A percentile compares a stretch with the other conserved stretches of the same genome.
These are phyloP conservation scores for Taphrina pruni DNA, from an alignment of 1,139 yeast species.

Conservation along the genomic window DNA sequence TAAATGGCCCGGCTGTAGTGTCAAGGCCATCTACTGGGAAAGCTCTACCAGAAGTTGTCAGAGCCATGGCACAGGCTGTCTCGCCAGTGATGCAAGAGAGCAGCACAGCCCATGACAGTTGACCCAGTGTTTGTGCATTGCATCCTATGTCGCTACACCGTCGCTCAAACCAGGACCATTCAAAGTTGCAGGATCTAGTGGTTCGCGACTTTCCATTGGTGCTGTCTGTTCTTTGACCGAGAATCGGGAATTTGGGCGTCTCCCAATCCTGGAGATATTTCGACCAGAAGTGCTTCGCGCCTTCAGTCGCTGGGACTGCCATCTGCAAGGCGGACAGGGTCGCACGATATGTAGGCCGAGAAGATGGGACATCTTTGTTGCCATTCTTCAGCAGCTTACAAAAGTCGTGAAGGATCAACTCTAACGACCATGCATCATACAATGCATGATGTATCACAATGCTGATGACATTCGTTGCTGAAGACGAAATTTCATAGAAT, in stretches of 20 bases:
- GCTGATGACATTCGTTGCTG: slow-evolving; percentile 6
- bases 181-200: background rate
- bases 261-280: slow-evolving; percentile 27
- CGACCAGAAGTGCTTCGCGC: slow-evolving; percentile 41
- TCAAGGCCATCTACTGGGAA: slow-evolving; percentile 39
- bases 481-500: background rate
- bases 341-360: slow-evolving; percentile 36
- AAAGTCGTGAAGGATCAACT: slow-evolving; percentile 43
- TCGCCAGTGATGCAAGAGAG: slow-evolving; percentile 33
- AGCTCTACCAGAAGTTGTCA: slow-evolving; percentile 44
- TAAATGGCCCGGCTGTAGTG: slow-evolving; percentile 44
- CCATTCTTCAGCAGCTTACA: slow-evolving; percentile 4
- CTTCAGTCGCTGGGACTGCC: background rate
- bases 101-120: slow-evolving; percentile 45
- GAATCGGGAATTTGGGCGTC: slow-evolving; percentile 11
- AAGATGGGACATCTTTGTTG: background rate
- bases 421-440: slow-evolving; percentile 48
- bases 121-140: slow-evolving; percentile 44
- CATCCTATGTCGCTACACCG: slow-evolving; percentile 17
- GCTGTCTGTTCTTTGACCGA: slow-evolving; percentile 7
- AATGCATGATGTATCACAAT: slow-evolving; percentile 46
- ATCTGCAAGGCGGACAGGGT: slow-evolving; percentile 15
- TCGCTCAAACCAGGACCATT: slow-evolving; percentile 12
- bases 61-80: slow-evolving; percentile 42
- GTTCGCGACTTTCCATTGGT: slow-evolving; percentile 1